Percentiles rank a stretch among this genome's conserved stretches.
Evolutionary conservation across 495 filamentous ascomycete genomes (phyloP).

Genomic region (Neurospora sp.): DNA sequence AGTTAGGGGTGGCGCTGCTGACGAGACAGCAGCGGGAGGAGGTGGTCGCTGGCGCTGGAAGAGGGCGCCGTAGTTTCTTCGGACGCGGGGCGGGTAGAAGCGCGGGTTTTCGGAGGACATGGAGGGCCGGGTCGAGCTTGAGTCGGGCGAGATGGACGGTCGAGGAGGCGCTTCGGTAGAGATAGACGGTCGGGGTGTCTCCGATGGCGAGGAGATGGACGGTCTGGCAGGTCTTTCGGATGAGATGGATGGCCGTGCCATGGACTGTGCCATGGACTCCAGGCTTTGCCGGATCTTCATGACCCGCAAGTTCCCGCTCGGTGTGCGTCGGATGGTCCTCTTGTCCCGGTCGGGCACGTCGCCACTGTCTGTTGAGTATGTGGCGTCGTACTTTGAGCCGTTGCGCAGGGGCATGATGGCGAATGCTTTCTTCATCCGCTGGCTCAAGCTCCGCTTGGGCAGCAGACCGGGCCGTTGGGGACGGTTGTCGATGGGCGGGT

Average conservation of each 20-base stretch:
- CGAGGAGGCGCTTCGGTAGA: neutral
- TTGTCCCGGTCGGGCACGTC: constrained; percentile 30
- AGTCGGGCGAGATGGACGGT: neutral
- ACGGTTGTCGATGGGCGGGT: constrained; percentile 34
- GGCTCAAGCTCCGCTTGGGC: constrained; percentile 39
- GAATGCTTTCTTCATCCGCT: constrained; percentile 40
- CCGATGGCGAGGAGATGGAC: neutral
- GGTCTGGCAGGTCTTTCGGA: neutral
- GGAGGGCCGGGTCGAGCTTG: neutral
- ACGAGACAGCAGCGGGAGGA: neutral
- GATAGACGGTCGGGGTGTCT: neutral
- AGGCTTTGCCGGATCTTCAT: constrained; percentile 36
- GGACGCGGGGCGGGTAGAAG: neutral
- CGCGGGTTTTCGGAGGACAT: neutral
- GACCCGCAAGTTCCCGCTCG: constrained; percentile 39
- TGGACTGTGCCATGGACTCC: constrained; percentile 21
- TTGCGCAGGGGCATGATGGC: constrained; percentile 38
- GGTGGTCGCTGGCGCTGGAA: constrained; percentile 3
- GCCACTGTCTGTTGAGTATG: constrained; percentile 21
- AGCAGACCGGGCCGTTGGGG: constrained; percentile 8
- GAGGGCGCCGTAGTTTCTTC: neutral
- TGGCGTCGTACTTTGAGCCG: constrained; percentile 18
- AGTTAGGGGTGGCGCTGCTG: neutral
- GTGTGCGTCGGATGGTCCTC: constrained; percentile 38
- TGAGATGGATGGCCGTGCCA: neutral